These are phyloP conservation scores for Rhodotorula sp. DNA, from an alignment of 1,284 basidiomycete genomes.

Conservation along the genomic window DNA sequence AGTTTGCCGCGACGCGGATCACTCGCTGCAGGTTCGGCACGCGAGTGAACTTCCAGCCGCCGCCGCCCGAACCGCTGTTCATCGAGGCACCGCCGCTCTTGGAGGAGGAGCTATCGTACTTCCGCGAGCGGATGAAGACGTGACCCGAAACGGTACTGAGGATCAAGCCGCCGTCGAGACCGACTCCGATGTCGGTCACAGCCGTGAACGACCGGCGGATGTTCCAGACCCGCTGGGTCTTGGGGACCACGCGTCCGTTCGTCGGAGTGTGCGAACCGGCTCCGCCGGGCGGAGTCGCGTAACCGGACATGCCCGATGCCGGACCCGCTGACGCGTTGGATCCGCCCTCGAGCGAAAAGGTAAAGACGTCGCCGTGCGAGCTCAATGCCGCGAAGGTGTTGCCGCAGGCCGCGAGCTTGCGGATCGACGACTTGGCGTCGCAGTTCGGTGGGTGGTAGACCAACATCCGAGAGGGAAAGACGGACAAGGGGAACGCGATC, in stretches of 20 bases:
- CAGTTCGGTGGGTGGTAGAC: slow-evolving; percentile 72
- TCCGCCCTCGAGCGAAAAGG: slow-evolving; percentile 61
- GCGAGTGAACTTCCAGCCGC: slow-evolving; percentile 63
- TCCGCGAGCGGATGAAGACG: slow-evolving; percentile 68
- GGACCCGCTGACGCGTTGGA: not conserved
- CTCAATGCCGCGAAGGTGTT: slow-evolving; percentile 81
- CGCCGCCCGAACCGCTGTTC: slow-evolving; percentile 8
- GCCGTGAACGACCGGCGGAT: slow-evolving; percentile 81
- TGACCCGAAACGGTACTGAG: slow-evolving; percentile 93
- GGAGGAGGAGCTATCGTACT: slow-evolving; percentile 25
- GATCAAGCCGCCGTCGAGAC: slow-evolving; percentile 81
- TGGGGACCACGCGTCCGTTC: slow-evolving; percentile 53
- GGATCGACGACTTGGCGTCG: slow-evolving; percentile 66
- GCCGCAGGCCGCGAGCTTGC: slow-evolving; percentile 77
- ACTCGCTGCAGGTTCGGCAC: slow-evolving; percentile 81
- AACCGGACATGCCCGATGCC: not conserved
- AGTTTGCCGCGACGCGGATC: slow-evolving; percentile 79
- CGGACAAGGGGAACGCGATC: slow-evolving; percentile 54
- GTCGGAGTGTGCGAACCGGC: not conserved
- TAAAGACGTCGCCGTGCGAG: slow-evolving; percentile 86
- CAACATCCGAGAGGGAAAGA: slow-evolving; percentile 38
- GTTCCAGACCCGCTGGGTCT: slow-evolving; percentile 89
- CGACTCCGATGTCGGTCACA: slow-evolving; percentile 84
- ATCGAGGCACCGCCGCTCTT: not conserved
- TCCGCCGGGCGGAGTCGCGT: slow-evolving; percentile 14